Evolutionary conservation across 2,329 filamentous ascomycete species (phyloP).

Genomic region (Xylariaceae sp.): DNA sequence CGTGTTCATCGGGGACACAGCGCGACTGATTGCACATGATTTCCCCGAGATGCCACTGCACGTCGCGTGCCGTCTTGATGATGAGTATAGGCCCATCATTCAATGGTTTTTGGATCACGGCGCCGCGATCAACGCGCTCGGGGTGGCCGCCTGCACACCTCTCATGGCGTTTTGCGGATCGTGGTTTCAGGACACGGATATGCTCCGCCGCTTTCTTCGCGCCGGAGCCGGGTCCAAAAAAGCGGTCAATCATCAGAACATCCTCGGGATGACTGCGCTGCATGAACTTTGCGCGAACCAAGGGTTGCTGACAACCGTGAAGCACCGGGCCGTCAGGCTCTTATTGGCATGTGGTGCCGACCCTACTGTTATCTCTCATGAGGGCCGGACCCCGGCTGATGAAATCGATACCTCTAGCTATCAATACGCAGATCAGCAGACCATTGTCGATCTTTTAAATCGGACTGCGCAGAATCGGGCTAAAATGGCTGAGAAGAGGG

Average conservation of each 20-base stretch:
- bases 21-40: not conserved
- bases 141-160: not conserved
- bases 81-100: slow-evolving; percentile 9
- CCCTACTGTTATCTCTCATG: not conserved
- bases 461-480: not conserved
- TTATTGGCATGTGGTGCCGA: slow-evolving; percentile 7
- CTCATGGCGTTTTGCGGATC: slow-evolving; percentile 13
- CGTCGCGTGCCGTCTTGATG: slow-evolving; percentile 1
- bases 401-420: not conserved
- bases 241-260: slow-evolving; percentile 4
- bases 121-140: not conserved
- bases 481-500: no score
- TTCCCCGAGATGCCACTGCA: slow-evolving; percentile 5
- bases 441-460: no score
- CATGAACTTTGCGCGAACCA: slow-evolving; percentile 7
- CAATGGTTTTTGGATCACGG: slow-evolving; percentile 13
- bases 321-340: slow-evolving; percentile 5
- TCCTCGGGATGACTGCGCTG: slow-evolving; percentile 8
- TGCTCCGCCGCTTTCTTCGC: slow-evolving; percentile 7
- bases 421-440: not conserved
- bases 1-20: not conserved
- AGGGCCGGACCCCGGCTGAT: not conserved
- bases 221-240: not conserved
- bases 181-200: not conserved
- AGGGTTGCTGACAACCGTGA: not conserved